A percentile compares a stretch with the other conserved stretches of the same genome.
Evolutionary conservation across 192 early-diverging fungal species (phyloP).

Genomic region (Chytriomyces sp.): DNA sequence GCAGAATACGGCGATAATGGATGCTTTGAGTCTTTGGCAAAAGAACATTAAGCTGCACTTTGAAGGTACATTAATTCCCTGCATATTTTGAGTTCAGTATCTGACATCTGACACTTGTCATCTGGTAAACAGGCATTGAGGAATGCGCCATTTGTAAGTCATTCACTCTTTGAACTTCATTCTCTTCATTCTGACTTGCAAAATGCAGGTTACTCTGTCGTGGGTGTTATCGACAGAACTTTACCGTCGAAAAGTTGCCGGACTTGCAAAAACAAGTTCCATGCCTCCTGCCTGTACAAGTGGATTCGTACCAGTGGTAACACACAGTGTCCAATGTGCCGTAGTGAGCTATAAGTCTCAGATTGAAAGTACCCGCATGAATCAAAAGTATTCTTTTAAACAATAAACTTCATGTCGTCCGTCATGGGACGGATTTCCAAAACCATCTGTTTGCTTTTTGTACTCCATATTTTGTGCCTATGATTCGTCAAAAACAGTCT

Average conservation of each 20-base stretch:
- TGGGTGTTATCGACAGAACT: slow-evolving; percentile 83
- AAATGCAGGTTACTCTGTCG: slow-evolving; percentile 78
- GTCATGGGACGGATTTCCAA: not conserved
- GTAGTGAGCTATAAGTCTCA: slow-evolving; percentile 45
- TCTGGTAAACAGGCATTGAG: slow-evolving; percentile 57
- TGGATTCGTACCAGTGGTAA: slow-evolving; percentile 75
- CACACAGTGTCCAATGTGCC: slow-evolving; percentile 75
- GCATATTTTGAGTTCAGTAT: not conserved
- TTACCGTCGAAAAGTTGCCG: slow-evolving; percentile 88
- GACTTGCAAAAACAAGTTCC: slow-evolving; percentile 96
- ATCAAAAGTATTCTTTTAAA: not conserved
- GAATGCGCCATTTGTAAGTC: slow-evolving; percentile 89
- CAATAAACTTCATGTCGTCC: not conserved
- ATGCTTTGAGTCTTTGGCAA: slow-evolving; percentile 77
- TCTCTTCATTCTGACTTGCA: slow-evolving; percentile 4
- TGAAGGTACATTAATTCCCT: slow-evolving; percentile 60
- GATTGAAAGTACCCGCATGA: not conserved
- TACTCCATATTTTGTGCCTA: not conserved
- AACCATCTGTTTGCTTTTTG: not conserved
- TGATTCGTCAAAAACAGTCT: slow-evolving; percentile 13
- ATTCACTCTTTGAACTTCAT: not conserved
- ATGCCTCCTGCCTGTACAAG: slow-evolving; percentile 91
- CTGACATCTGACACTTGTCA: not conserved
- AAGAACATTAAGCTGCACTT: slow-evolving; percentile 92
- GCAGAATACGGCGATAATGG: slow-evolving; percentile 81